Percentiles rank a stretch among this genome's conserved stretches.
Evolutionary conservation across 495 filamentous ascomycete genomes (phyloP).

Genomic region (Penicillium mononematosum): DNA sequence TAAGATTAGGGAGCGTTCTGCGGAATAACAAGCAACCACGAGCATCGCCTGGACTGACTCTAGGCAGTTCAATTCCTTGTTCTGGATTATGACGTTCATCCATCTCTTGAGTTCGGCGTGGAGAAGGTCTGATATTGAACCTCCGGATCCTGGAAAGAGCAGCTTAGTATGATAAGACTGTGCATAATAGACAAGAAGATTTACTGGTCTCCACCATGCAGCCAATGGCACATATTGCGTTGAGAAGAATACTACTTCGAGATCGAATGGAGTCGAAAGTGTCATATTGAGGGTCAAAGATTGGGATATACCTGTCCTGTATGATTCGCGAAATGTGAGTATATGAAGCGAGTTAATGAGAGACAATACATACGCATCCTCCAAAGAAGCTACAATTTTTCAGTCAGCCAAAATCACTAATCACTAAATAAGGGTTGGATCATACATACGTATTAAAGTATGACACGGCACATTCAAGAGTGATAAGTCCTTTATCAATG

Average conservation of each 20-base stretch:
- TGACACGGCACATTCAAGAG: constrained; percentile 32
- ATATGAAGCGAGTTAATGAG: not conserved
- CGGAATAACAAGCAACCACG: constrained; percentile 48
- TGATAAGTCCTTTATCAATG: constrained; percentile 37
- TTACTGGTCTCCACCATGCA: constrained; percentile 42
- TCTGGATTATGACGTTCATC: constrained; percentile 47
- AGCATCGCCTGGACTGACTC: constrained; percentile 53
- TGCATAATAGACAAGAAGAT: not conserved
- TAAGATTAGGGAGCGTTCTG: constrained; percentile 46
- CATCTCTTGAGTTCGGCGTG: constrained; percentile 43
- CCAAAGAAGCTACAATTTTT: constrained; percentile 37
- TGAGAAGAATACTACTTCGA: constrained; percentile 45
- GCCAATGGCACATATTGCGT: constrained; percentile 51
- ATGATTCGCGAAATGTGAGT: constrained; percentile 1
- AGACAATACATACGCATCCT: constrained; percentile 37
- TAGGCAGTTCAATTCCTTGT: constrained; percentile 33
- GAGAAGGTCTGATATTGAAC: constrained; percentile 39
- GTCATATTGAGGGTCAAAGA: constrained; percentile 44
- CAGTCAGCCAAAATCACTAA: not conserved
- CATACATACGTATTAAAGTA: constrained; percentile 36
- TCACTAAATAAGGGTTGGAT: not conserved
- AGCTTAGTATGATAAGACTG: not conserved
- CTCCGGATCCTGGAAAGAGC: constrained; percentile 26
- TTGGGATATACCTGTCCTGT: constrained; percentile 47
- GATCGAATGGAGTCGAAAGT: constrained; percentile 41